Base-by-base conservation (phyloP, 192 early-diverging fungal species). In the Coemansia sp. region DNA sequence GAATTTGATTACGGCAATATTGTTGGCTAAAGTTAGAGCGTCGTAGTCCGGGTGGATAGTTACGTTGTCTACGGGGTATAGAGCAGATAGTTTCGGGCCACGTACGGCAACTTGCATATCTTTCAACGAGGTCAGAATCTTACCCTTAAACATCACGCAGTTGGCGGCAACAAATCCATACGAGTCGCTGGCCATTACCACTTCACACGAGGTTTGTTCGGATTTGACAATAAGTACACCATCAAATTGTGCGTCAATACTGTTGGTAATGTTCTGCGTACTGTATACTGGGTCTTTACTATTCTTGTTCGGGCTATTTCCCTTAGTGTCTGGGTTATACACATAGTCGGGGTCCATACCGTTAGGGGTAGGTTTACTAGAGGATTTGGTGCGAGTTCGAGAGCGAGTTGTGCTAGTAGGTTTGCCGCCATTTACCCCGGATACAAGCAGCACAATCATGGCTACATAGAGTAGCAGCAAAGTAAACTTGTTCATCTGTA, bases 131-230 rank as follows among this genome's bases (percentile, higher is more conserved):
- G 47, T 69, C 22, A 50, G 43, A 8, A 62, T 29, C 9, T 61
- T 70, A n/a, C 60, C 65, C 4, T 69, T 49, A 3, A 44, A 16
- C 15, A 60, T 31, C 62, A 81, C 15, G 20, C 79, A 81, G 38
- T 69, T 75, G 29, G 79, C 79, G 1, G 79, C 66, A 3, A 70
- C 47, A 63, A 73, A 65, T 13, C 79, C 79, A 39, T 73, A 72
- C 3, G 55, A 29, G 15, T 66, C 44, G 31, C 47, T 70, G 36
- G 64, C 38, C 11, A 76, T 34, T 12, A 43, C 79, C 1, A 81
- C 49, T 58, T 55, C 38, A 43, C 79, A 81, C 0, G 79, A 73
- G 0, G 79, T 76, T 27, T 81, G 79, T 43, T 70, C 33, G 2
- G 63, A 63, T 27, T 64, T 49, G 36, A 76, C 39, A 22, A 81